Conservation (phyloP, 192 early-diverging fungal species). For the Mycoemilia scoparia region DNA sequence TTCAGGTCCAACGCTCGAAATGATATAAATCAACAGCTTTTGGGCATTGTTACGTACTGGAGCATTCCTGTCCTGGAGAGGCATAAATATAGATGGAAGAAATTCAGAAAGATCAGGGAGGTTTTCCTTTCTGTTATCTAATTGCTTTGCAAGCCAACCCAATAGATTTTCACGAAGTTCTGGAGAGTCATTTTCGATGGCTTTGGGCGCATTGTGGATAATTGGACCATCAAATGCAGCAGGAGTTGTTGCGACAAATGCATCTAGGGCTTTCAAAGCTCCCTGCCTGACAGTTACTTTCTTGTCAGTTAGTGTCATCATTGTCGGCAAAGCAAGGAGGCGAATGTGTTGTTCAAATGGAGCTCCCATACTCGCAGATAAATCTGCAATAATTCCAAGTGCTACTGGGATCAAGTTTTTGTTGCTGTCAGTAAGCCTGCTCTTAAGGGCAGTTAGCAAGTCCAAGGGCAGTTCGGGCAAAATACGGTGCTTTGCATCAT, state of each 20-base stretch:
- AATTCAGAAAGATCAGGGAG: conserved; percentile 45
- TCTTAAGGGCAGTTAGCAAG: conserved; percentile 61
- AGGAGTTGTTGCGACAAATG: conserved; percentile 43
- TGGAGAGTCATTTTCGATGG: conserved; percentile 65
- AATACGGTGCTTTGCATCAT: conserved; percentile 60
- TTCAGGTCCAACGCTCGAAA: conserved; percentile 52
- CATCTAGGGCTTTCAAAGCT: conserved; percentile 53
- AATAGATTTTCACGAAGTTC: conserved; percentile 74
- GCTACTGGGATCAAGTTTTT: conserved; percentile 69
- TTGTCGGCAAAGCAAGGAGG: conserved; percentile 47
- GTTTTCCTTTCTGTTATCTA: conserved; percentile 26
- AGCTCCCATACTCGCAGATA: conserved; percentile 71
- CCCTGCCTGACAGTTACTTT: conserved; percentile 72
- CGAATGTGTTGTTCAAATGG: conserved; percentile 58
- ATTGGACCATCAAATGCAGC: conserved; percentile 45
- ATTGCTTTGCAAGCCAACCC: conserved; percentile 52
- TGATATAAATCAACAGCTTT: conserved; percentile 42
- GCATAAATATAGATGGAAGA: conserved; percentile 52
- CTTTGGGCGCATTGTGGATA: conserved; percentile 34
- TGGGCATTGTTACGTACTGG: conserved; percentile 83
- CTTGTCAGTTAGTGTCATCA: conserved; percentile 66
- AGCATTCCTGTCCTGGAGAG: conserved; percentile 70
- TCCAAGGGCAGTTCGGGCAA: conserved; percentile 60
- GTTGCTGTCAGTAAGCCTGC: conserved; percentile 74
- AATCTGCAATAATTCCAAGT: conserved; percentile 55